A percentile compares a stretch with the other conserved stretches of the same genome.
Conservation (phyloP, 2,329 filamentous ascomycete genomes). For the Exophiala viscosa region DNA sequence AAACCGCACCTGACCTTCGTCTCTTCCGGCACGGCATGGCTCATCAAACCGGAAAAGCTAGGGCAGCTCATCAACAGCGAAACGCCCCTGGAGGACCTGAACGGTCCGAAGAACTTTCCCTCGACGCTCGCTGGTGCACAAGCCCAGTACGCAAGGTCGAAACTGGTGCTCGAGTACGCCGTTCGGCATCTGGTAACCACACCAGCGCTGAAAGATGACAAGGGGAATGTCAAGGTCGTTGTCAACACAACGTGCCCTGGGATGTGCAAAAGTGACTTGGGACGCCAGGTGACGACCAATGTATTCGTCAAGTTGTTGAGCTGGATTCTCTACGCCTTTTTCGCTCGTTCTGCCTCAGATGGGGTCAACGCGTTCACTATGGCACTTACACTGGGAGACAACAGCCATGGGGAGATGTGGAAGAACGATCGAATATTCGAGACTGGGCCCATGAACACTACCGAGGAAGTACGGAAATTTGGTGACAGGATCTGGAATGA, state of each 20-base stretch:
- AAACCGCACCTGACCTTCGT: conserved; percentile 44
- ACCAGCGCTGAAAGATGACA: conserved; percentile 22
- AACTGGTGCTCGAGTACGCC: conserved; percentile 42
- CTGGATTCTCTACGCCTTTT: conserved; percentile 36
- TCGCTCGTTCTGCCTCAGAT: conserved; percentile 43
- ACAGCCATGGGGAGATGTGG: conserved; percentile 45
- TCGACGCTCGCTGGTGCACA: conserved; percentile 22
- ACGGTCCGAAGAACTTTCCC: conserved; percentile 30
- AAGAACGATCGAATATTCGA: conserved; percentile 38
- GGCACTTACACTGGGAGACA: conserved; percentile 40
- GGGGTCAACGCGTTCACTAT: conserved; percentile 44
- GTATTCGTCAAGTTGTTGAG: conserved; percentile 21
- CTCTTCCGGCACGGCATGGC: conserved; percentile 40
- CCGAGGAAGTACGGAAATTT: conserved; percentile 34
- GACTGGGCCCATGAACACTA: conserved; percentile 30
- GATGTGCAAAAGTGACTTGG: conserved; percentile 41
- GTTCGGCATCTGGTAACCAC: conserved; percentile 37
- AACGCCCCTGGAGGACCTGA: conserved; percentile 36
- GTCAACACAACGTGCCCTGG: conserved; percentile 46
- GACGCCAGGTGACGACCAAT: conserved; percentile 33
- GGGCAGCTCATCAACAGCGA: conserved; percentile 27
- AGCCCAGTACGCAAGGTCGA: conserved; percentile 41
- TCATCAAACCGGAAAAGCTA: conserved; percentile 33
- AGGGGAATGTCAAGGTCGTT: conserved; percentile 39
- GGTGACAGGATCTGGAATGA: conserved; percentile 42